phyloP scores from a whole-genome alignment of 257 asterid genomes.

The Nemophila menziesii region DNA sequence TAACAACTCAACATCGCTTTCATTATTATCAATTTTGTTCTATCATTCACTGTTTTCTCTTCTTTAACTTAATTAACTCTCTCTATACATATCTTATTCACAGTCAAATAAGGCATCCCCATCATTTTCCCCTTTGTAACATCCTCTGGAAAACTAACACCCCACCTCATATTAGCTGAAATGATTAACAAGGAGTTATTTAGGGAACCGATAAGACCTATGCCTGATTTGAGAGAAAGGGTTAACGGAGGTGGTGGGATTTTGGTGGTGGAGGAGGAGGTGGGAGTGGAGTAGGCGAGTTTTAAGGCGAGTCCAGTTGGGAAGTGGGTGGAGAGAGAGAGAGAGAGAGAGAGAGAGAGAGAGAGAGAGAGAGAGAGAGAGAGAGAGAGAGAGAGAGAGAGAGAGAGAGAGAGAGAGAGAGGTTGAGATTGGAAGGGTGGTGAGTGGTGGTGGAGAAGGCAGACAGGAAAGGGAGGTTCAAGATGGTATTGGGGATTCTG shows the following conservation, averaged over 20 bases:
- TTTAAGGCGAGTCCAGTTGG: conserved; percentile 62
- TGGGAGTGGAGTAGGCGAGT: conserved; percentile 46
- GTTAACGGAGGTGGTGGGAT: conserved; percentile 32
- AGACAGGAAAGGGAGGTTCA: conserved; percentile 71
- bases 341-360: too few species aligned
- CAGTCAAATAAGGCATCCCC: conserved; percentile 43
- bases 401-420: conserved; percentile 62
- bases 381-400: conserved; percentile 58
- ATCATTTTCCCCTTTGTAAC: conserved; percentile 11
- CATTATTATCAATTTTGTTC: conserved; percentile 16
- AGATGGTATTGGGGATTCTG: conserved; percentile 60
- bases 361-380: conserved; percentile 38
- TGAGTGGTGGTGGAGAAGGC: conserved; percentile 71
- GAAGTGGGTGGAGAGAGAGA: conserved; percentile 54
- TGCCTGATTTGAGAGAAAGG: conserved; percentile 67
- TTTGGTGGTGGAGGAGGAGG: conserved; percentile 11
- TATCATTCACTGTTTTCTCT: conserved; percentile 20
- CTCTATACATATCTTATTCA: conserved; percentile 58
- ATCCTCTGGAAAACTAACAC: conserved; percentile 54
- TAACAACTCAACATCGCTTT: conserved; percentile 34
- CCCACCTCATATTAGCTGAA: conserved; percentile 68
- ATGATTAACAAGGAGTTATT: conserved; percentile 56
- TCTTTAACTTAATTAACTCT: conserved; percentile 35
- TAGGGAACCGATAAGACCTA: conserved; percentile 81
- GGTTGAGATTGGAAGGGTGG: conserved; percentile 73